Percentiles rank a stretch among this genome's conserved stretches.
phyloP scores from a whole-genome alignment of 345 rosid genomes.

The Salix arbutifolia region DNA sequence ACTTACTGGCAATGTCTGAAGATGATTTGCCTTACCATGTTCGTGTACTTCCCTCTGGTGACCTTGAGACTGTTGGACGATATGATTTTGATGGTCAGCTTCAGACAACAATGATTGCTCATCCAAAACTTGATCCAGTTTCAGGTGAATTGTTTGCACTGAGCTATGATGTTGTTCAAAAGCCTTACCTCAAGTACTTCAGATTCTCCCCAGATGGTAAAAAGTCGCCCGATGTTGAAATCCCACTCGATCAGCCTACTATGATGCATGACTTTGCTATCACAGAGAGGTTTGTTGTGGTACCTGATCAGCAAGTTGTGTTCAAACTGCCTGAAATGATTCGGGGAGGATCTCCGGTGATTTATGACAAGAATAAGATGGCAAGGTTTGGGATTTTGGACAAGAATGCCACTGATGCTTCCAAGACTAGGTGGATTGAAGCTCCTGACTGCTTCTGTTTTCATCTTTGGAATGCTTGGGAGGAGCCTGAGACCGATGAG shows the following conservation, averaged over 20 bases:
- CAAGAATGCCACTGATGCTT: slow-evolving; percentile 49
- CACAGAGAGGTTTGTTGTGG: slow-evolving; percentile 67
- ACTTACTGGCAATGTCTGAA: slow-evolving; percentile 82
- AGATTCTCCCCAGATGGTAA: slow-evolving; percentile 54
- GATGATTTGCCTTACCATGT: slow-evolving; percentile 87
- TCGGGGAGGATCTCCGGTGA: slow-evolving; percentile 80
- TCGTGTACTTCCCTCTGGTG: slow-evolving; percentile 49
- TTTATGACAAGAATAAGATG: slow-evolving; percentile 66
- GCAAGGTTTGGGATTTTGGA: slow-evolving; percentile 69
- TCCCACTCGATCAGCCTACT: slow-evolving; percentile 61
- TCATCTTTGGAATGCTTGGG: slow-evolving; percentile 97
- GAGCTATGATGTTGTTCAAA: slow-evolving; percentile 75
- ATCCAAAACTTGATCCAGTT: slow-evolving; percentile 78
- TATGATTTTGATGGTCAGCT: slow-evolving; percentile 57
- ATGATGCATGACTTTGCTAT: slow-evolving; percentile 91
- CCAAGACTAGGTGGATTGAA: slow-evolving; percentile 57
- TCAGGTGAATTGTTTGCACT: slow-evolving; percentile 65
- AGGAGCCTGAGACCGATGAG: slow-evolving; percentile 75
- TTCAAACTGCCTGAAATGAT: slow-evolving; percentile 76
- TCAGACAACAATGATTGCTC: slow-evolving; percentile 77
- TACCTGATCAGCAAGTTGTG: slow-evolving; percentile 87
- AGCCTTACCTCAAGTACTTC: slow-evolving; percentile 76
- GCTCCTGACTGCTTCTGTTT: slow-evolving; percentile 85
- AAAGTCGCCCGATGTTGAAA: slow-evolving; percentile 67
- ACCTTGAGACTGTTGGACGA: slow-evolving; percentile 65